These are phyloP conservation scores for Aspergillus fumigatiaffinis DNA, from an alignment of 2,329 filamentous ascomycete genomes.

Conservation along the genomic window DNA sequence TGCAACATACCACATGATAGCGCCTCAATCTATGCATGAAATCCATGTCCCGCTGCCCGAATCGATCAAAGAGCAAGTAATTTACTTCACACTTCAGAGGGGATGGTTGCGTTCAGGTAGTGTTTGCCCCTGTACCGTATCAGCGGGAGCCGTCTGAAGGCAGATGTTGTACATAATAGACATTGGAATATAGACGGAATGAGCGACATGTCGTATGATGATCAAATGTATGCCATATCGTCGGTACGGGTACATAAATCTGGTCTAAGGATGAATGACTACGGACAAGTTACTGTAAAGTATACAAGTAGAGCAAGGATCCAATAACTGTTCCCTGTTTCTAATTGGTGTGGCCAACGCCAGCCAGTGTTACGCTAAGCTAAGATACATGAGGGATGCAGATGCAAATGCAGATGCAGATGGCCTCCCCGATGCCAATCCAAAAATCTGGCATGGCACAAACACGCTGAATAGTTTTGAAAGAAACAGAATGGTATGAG, in stretches of 20 bases:
- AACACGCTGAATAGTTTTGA: not conserved
- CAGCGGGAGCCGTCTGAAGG: not conserved
- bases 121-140: not conserved
- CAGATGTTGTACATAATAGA: not conserved
- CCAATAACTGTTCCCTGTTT: not conserved
- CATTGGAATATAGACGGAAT: not conserved
- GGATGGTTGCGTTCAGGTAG: not conserved
- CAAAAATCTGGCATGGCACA: not conserved
- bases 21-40: not conserved
- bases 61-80: not conserved
- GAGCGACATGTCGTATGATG: not conserved
- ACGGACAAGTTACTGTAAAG: not conserved
- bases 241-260: no score
- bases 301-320: not conserved
- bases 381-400: not conserved
- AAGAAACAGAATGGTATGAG: not conserved
- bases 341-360: not conserved
- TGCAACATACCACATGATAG: not conserved
- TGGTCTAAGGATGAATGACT: not conserved
- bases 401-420: not conserved
- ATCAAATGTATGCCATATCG: no score
- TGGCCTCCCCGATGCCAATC: not conserved
- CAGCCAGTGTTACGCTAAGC: not conserved
- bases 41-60: not conserved
- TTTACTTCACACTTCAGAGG: not conserved